phyloP scores from a whole-genome alignment of 2,329 filamentous ascomycete species.

The Calcarisporium arbuscula region DNA sequence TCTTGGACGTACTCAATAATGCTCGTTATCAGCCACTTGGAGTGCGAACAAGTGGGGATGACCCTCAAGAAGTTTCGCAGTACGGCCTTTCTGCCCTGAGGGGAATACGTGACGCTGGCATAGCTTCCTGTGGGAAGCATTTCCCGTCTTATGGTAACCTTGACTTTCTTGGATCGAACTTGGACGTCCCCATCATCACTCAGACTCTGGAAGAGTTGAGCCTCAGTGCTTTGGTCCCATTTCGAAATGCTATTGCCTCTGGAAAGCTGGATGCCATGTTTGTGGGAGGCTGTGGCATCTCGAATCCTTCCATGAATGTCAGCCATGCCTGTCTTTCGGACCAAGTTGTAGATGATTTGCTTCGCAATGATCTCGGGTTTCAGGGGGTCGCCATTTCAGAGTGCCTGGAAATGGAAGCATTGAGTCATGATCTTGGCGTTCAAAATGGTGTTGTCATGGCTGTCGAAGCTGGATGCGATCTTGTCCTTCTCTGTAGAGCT shows the following conservation, averaged over 20 bases:
- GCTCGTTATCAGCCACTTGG: constrained; percentile 85
- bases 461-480: constrained; percentile 89
- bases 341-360: constrained; percentile 83
- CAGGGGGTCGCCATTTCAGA: constrained; percentile 91
- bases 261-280: constrained; percentile 88
- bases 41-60: constrained; percentile 83
- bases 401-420: constrained; percentile 92
- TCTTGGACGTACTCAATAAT: constrained; percentile 90
- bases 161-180: constrained; percentile 83
- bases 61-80: constrained; percentile 89
- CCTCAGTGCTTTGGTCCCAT: constrained; percentile 84
- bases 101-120: constrained; percentile 84
- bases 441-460: constrained; percentile 97
- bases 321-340: constrained; percentile 93
- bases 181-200: constrained; percentile 92
- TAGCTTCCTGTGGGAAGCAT: constrained; percentile 89
- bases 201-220: constrained; percentile 90
- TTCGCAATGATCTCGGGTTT: constrained; percentile 85
- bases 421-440: constrained; percentile 94
- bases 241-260: constrained; percentile 79
- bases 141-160: constrained; percentile 95
- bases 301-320: constrained; percentile 84
- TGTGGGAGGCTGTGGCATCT: constrained; percentile 89
- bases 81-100: constrained; percentile 88
- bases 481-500: constrained; percentile 81